phyloP scores from a whole-genome alignment of 208 protist genomes.

The Phytomonas serpens region DNA sequence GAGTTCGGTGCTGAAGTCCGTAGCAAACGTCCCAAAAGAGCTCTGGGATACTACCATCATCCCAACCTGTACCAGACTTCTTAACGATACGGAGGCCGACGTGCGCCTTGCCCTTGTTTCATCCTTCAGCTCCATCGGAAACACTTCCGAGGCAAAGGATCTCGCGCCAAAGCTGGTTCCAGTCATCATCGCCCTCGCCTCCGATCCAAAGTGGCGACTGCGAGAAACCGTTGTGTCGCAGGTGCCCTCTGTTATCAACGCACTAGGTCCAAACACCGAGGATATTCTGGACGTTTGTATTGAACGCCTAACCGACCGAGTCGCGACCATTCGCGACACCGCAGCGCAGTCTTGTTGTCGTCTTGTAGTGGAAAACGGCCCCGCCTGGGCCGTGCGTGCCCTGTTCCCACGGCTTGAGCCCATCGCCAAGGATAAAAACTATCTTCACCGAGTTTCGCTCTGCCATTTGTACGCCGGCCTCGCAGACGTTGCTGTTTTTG shows the following conservation, averaged over 20 bases:
- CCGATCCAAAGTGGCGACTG: slow-evolving; percentile 83
- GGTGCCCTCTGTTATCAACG: slow-evolving; percentile 66
- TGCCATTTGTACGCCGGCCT: slow-evolving; percentile 68
- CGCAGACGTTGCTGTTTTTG: slow-evolving; percentile 38
- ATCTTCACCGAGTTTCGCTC: slow-evolving; percentile 69
- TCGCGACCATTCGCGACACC: slow-evolving; percentile 76
- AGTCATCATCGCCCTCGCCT: slow-evolving; percentile 65
- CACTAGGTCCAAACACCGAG: slow-evolving; percentile 36
- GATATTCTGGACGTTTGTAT: slow-evolving; percentile 80
- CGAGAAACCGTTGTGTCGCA: slow-evolving; percentile 79
- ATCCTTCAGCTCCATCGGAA: slow-evolving; percentile 81
- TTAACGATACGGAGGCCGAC: slow-evolving; percentile 70
- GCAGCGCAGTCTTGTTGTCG: slow-evolving; percentile 78
- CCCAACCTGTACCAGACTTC: slow-evolving; percentile 68
- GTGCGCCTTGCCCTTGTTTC: slow-evolving; percentile 81
- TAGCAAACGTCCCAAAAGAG: slow-evolving; percentile 61
- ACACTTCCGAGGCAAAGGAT: slow-evolving; percentile 63
- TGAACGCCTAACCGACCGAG: slow-evolving; percentile 68
- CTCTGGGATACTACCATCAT: slow-evolving; percentile 70
- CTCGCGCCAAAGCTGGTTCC: slow-evolving; percentile 79
- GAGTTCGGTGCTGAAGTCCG: slow-evolving; percentile 70
- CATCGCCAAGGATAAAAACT: slow-evolving; percentile 54
- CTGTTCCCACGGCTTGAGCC: slow-evolving; percentile 61
- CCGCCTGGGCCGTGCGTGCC: slow-evolving; percentile 39
- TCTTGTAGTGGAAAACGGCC: slow-evolving; percentile 58